Percentiles rank a stretch among this genome's conserved stretches.
phyloP scores from a whole-genome alignment of 1,284 basidiomycete genomes.

The Rhodotorula sp. region DNA sequence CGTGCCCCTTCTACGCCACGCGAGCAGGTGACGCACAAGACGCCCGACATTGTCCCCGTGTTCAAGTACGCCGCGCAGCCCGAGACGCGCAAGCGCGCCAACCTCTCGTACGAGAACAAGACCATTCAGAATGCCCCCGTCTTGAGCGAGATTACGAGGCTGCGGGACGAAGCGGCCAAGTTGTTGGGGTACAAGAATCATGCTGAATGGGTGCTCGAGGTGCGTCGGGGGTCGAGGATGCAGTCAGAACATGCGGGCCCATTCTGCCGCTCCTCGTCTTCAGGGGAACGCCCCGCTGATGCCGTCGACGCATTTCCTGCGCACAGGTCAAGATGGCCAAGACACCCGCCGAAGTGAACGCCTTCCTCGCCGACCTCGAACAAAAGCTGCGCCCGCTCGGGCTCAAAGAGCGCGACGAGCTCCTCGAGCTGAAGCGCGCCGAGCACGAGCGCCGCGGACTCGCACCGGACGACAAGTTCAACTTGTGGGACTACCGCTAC shows the following conservation, averaged over 20 bases:
- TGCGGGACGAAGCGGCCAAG: slow-evolving; percentile 66
- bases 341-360: slow-evolving; percentile 59
- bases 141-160: slow-evolving; percentile 61
- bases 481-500: slow-evolving; percentile 50
- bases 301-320: neutral
- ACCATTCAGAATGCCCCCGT: slow-evolving; percentile 67
- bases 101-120: slow-evolving; percentile 65
- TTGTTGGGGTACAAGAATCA: slow-evolving; percentile 72
- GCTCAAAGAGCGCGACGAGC: slow-evolving; percentile 61
- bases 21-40: slow-evolving; percentile 60
- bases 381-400: slow-evolving; percentile 70
- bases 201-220: slow-evolving; percentile 76
- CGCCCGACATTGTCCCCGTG: slow-evolving; percentile 73
- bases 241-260: too few relatives aligned
- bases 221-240: neutral
- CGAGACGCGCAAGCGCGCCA: slow-evolving; percentile 64
- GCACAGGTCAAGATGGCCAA: slow-evolving; percentile 71
- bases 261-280: too few relatives aligned
- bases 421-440: slow-evolving; percentile 69
- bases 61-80: slow-evolving; percentile 64
- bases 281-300: too few relatives aligned
- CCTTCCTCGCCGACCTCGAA: slow-evolving; percentile 71
- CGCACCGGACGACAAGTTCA: slow-evolving; percentile 48
- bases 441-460: slow-evolving; percentile 63
- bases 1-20: neutral